Evolutionary conservation across 345 rosid species (phyloP), one percentile per base, ranked within the genome.

Genomic region (Sonneratia alba): DNA sequence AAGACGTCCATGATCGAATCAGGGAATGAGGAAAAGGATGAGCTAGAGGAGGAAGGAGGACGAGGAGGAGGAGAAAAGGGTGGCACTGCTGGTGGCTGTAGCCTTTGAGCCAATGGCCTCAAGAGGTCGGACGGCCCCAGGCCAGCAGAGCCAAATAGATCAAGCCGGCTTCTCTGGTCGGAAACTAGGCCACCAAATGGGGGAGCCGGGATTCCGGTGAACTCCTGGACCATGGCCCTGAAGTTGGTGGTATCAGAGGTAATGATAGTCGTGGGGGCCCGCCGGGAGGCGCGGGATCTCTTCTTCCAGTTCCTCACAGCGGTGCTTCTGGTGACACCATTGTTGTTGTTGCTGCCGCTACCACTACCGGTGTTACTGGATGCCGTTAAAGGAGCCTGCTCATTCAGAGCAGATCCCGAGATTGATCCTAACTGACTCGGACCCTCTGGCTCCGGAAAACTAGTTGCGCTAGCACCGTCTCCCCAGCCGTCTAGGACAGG

Each of bases 221-320:
- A 93, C 62, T 93, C 98, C 73, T 93, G 98, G 74, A 93, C 98
- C 97, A 93, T 93, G 63, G 96, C 96, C 79, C 96, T 80, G 86
- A 93, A 93, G 75, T 93, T 93, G 45, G 88, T 77, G 48, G 96
- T 93, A 76, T 93, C 97, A 59, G 98, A 91, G 11, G 87, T 89
- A 75, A 93, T 71, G 69, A 93, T 88, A 34, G 98, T 93, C 3
- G 98, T 93, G 15, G 98, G 97, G 67, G 97, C 98, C 75, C 96
- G 84, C 83, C 97, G 80, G 0, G 98, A 91, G 27, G 97, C 96
- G 76, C 97, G 79, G 8, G 97, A 81, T 71, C 98, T 84, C 82
- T 93, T 93, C 87, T 93, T 93, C 42, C 92, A 81, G 71, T 89
- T 91, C 48, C 88, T 84, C 53, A 47, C 84, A 61, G 75, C 69